A percentile compares a stretch with the other conserved stretches of the same genome.
Conservation (phyloP, 768 basidiomycete genomes). For the Chalciporus chontae region DNA sequence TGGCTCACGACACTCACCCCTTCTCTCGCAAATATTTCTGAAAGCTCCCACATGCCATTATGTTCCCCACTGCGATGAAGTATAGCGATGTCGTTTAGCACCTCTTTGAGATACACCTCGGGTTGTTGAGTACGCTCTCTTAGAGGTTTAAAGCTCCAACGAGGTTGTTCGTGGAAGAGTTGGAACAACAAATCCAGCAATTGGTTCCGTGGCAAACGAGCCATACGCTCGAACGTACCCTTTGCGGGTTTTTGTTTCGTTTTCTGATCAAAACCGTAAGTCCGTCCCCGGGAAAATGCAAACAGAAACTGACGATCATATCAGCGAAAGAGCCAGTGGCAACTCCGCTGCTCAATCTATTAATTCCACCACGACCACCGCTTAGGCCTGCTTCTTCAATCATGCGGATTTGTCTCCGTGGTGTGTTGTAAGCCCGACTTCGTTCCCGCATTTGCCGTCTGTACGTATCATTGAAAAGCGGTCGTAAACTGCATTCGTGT, state of each 20-base stretch:
- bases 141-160: constrained; percentile 76
- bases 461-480: constrained; percentile 64
- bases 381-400: constrained; percentile 70
- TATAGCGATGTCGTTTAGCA: constrained; percentile 69
- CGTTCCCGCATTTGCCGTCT: constrained; percentile 70
- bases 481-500: constrained; percentile 74
- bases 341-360: constrained; percentile 75
- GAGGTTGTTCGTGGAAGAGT: constrained; percentile 73
- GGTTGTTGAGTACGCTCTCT: constrained; percentile 84
- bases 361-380: constrained; percentile 71
- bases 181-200: constrained; percentile 79
- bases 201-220: constrained; percentile 88
- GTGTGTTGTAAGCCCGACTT: constrained; percentile 62
- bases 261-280: constrained; percentile 37
- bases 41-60: constrained; percentile 78
- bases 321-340: constrained; percentile 58
- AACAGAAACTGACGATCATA: constrained; percentile 53
- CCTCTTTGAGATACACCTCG: constrained; percentile 82
- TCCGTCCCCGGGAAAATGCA: background rate
- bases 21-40: constrained; percentile 65
- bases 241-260: constrained; percentile 65
- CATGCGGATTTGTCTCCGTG: constrained; percentile 60
- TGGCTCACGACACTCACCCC: constrained; percentile 40
- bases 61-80: constrained; percentile 78
- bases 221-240: constrained; percentile 80